Evolutionary conservation across 352 stramenopile species (phyloP).

Genomic region (Pythium graminicola): DNA sequence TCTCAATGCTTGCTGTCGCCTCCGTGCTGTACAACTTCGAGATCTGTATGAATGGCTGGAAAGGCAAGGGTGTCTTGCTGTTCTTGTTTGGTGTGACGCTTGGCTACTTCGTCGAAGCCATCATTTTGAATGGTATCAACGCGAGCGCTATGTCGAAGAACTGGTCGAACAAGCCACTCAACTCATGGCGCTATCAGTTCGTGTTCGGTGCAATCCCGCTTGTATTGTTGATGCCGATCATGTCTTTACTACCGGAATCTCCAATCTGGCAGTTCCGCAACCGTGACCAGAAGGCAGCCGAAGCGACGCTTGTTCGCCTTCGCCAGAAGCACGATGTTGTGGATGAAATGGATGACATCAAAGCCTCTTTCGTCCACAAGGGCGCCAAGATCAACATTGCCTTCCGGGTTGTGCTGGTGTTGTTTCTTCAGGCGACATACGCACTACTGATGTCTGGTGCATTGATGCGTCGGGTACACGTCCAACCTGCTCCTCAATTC

Average conservation of each 20-base stretch:
- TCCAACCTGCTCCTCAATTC: conserved; percentile 41
- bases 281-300: conserved; percentile 57
- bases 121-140: conserved; percentile 70
- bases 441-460: conserved; percentile 64
- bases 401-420: conserved; percentile 61
- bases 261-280: conserved; percentile 73
- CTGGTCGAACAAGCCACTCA: conserved; percentile 61
- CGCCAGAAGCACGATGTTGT: conserved; percentile 80
- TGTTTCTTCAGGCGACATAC: conserved; percentile 58
- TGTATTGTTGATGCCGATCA: conserved; percentile 45
- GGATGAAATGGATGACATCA: conserved; percentile 66
- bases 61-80: conserved; percentile 81
- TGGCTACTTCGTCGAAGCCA: conserved; percentile 70
- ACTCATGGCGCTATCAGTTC: conserved; percentile 80
- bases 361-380: conserved; percentile 64
- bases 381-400: conserved; percentile 50
- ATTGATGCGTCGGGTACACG: conserved; percentile 54
- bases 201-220: conserved; percentile 67
- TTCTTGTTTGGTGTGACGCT: conserved; percentile 68
- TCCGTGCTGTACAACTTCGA: conserved; percentile 85
- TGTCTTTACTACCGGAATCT: conserved; percentile 68
- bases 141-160: conserved; percentile 48
- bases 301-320: conserved; percentile 53
- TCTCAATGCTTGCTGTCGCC: conserved; percentile 71
- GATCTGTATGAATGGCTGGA: conserved; percentile 82